Evolutionary conservation across 2,329 filamentous ascomycete species (phyloP).

Genomic region (Phaeosphaeria sp.): DNA sequence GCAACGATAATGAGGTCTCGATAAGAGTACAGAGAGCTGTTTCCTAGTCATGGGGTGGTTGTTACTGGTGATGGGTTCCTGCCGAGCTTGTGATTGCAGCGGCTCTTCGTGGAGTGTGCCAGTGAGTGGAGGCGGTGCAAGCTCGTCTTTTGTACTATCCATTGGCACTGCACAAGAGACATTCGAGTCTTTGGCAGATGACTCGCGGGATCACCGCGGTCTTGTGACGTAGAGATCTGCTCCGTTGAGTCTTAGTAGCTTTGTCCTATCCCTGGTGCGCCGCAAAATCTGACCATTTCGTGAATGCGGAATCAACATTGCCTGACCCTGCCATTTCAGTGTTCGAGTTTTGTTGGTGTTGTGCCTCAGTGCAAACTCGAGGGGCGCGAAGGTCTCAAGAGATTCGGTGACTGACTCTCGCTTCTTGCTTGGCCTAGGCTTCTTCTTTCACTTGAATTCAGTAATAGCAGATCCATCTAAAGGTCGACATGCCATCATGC

Average conservation of each 20-base stretch:
- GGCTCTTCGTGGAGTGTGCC: constrained; percentile 59
- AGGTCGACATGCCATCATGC: constrained; percentile 40
- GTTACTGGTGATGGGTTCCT: neutral
- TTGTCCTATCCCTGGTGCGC: constrained; percentile 50
- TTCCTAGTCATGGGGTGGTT: constrained; percentile 3
- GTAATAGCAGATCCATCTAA: constrained; percentile 46
- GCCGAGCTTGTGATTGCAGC: constrained; percentile 13
- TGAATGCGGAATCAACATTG: constrained; percentile 36
- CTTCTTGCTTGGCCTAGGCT: constrained; percentile 17
- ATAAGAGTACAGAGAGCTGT: constrained; percentile 43
- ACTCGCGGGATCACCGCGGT: constrained; percentile 36
- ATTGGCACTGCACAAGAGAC: constrained; percentile 4
- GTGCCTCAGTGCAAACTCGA: constrained; percentile 37
- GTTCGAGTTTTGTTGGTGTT: neutral
- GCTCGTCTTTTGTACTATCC: neutral
- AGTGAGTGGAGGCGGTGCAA: constrained; percentile 4
- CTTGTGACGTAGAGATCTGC: constrained; percentile 61
- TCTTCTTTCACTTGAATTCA: constrained; percentile 44
- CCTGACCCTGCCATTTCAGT: constrained; percentile 13
- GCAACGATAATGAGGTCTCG: constrained; percentile 61
- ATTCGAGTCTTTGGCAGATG: neutral
- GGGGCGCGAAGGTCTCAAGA: constrained; percentile 46
- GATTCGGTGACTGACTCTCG: neutral
- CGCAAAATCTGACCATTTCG: constrained; percentile 24
- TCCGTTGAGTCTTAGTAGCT: constrained; percentile 55